Percentiles rank a stretch among this genome's conserved stretches.
phyloP scores from a whole-genome alignment of 2,329 filamentous ascomycete species.

The Exophiala sideris region DNA sequence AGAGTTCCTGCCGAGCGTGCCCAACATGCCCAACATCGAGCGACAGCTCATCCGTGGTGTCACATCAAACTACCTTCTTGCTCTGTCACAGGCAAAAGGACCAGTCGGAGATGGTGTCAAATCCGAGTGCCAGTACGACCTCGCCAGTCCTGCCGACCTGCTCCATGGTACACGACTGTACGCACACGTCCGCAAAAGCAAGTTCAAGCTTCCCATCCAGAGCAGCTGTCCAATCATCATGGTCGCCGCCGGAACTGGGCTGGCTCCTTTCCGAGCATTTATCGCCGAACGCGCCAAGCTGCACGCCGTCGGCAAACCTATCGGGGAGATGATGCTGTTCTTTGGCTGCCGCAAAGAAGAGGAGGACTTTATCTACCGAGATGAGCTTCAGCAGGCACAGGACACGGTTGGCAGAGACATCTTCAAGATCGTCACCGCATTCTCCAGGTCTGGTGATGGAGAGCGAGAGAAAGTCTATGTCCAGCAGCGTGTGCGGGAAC shows the following conservation, averaged over 20 bases:
- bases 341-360: constrained; percentile 29
- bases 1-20: neutral
- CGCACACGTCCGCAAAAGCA: constrained; percentile 14
- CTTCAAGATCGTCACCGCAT: constrained; percentile 26
- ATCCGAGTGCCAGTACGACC: neutral
- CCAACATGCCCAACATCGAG: neutral
- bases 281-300: constrained; percentile 23
- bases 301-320: constrained; percentile 1
- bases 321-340: constrained; percentile 20
- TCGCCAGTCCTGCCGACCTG: constrained; percentile 1
- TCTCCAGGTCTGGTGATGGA: constrained; percentile 28
- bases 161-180: neutral
- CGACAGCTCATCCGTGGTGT: constrained; percentile 5
- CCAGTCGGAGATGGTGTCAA: neutral
- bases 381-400: neutral
- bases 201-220: constrained; percentile 24
- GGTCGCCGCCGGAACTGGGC: constrained; percentile 30
- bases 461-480: constrained; percentile 33
- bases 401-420: neutral
- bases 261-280: constrained; percentile 30
- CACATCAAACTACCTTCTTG: constrained; percentile 13
- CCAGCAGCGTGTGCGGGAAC: constrained; percentile 36
- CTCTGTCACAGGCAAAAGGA: neutral
- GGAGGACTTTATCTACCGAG: constrained; percentile 27
- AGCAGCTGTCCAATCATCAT: constrained; percentile 29